phyloP scores from a whole-genome alignment of 768 basidiomycete genomes.

The Daedaleopsis nitida region DNA sequence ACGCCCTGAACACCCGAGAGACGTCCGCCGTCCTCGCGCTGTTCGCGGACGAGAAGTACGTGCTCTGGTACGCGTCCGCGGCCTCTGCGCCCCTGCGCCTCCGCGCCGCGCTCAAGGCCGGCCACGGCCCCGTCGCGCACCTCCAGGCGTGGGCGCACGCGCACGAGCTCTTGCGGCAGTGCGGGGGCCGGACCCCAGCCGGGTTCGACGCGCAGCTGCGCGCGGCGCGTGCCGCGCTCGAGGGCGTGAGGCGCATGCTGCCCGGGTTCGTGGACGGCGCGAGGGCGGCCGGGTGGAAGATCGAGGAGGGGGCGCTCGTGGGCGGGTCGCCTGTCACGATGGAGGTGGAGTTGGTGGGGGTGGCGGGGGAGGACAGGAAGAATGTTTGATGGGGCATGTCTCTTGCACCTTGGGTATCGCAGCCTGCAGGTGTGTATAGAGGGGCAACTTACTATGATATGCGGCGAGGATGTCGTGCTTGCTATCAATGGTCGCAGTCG shows the following conservation, averaged over 20 bases:
- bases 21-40: conserved; percentile 36
- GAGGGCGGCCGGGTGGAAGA: conserved; percentile 24
- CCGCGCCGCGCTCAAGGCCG: conserved; percentile 53
- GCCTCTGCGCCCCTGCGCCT: conserved; percentile 26
- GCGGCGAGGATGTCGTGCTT: no score
- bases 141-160: conserved; percentile 55
- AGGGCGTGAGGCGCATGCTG: conserved; percentile 17
- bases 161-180: conserved; percentile 19
- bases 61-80: conserved; percentile 50
- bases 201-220: conserved; percentile 12
- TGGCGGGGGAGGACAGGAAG: conserved; percentile 11
- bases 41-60: conserved; percentile 49
- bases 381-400: neutral
- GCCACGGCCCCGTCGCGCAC: conserved; percentile 48
- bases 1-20: conserved; percentile 18
- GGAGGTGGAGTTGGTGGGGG: conserved; percentile 6
- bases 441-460: no score
- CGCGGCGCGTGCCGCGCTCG: conserved; percentile 14
- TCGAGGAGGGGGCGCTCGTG: conserved; percentile 28
- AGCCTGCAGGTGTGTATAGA: no score
- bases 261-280: conserved; percentile 21
- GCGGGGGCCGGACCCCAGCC: neutral
- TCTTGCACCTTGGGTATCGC: no score
- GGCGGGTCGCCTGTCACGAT: conserved; percentile 26
- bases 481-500: no score